Conservation (phyloP, 2,329 filamentous ascomycete species). For the Fusarium sp. region DNA sequence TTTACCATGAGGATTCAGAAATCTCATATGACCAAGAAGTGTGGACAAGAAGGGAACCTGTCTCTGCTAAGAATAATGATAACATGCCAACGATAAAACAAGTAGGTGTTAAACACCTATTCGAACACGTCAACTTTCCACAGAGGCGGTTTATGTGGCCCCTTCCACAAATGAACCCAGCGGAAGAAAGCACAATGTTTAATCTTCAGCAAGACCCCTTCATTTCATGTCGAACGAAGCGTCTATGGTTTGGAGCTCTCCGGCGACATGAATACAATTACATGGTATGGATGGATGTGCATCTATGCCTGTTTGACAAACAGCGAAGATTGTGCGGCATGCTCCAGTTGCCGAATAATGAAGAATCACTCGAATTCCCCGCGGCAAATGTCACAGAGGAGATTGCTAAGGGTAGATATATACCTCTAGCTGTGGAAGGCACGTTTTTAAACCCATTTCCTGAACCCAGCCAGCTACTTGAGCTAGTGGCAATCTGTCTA, state of each 20-base stretch:
- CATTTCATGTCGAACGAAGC: background rate
- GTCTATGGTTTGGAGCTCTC: background rate
- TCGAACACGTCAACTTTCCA: background rate
- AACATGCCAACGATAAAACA: too few relatives aligned
- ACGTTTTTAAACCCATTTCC: background rate
- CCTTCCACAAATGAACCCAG: background rate
- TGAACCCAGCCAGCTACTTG: rapidly evolving
- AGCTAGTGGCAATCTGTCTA: background rate
- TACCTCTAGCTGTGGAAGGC: background rate
- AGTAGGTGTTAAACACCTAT: background rate
- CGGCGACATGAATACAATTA: background rate
- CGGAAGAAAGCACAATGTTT: background rate
- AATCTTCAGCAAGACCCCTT: background rate
- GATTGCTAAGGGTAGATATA: background rate
- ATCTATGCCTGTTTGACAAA: background rate
- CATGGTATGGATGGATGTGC: background rate
- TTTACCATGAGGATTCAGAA: background rate
- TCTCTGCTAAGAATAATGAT: background rate
- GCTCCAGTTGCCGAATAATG: background rate
- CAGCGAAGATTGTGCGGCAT: background rate
- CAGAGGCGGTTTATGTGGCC: background rate
- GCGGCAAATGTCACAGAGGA: background rate
- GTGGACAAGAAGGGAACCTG: background rate
- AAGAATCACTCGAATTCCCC: background rate
- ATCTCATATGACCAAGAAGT: background rate